These are phyloP conservation scores for Pestalotiopsis sp. DNA, from an alignment of 2,329 filamentous ascomycete species.

Conservation along the genomic window DNA sequence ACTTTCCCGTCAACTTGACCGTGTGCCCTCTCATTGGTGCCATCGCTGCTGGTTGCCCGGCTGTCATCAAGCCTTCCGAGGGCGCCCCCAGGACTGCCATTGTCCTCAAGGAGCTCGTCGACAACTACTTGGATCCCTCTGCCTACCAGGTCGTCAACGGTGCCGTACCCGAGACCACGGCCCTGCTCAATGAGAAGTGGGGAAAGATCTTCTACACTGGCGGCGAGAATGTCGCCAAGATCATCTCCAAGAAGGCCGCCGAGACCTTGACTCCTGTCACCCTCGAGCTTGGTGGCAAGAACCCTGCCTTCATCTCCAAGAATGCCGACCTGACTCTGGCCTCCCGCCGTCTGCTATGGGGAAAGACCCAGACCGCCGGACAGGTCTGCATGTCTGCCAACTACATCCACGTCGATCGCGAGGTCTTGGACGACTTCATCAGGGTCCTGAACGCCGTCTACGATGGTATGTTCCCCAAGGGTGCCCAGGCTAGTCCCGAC, in stretches of 20 bases:
- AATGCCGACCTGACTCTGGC: conserved; percentile 79
- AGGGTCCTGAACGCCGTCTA: conserved; percentile 71
- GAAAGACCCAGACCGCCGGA: conserved; percentile 82
- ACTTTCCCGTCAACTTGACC: conserved; percentile 85
- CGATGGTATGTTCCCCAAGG: conserved; percentile 81
- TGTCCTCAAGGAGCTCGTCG: conserved; percentile 77
- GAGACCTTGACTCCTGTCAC: conserved; percentile 84
- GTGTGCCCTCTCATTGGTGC: conserved; percentile 82
- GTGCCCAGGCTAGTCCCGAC: conserved; percentile 76
- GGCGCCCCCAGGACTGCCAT: conserved; percentile 74
- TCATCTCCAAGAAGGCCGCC: conserved; percentile 88
- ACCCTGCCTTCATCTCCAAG: conserved; percentile 89
- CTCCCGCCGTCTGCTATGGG: conserved; percentile 84
- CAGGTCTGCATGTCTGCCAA: conserved; percentile 94
- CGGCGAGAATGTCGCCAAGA: conserved; percentile 74
- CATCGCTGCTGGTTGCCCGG: conserved; percentile 89
- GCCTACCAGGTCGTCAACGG: conserved; percentile 83
- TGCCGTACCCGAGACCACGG: conserved; percentile 75
- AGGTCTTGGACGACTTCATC: conserved; percentile 72
- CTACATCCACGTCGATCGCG: conserved; percentile 82
- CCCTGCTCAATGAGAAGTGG: conserved; percentile 85
- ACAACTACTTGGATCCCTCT: conserved; percentile 73
- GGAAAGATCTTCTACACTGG: conserved; percentile 99
- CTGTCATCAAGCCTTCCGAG: conserved; percentile 89
- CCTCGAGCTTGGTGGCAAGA: conserved; percentile 87